phyloP scores from a whole-genome alignment of 148 eudicot genomes.

The Dysphania ambrosioides region DNA sequence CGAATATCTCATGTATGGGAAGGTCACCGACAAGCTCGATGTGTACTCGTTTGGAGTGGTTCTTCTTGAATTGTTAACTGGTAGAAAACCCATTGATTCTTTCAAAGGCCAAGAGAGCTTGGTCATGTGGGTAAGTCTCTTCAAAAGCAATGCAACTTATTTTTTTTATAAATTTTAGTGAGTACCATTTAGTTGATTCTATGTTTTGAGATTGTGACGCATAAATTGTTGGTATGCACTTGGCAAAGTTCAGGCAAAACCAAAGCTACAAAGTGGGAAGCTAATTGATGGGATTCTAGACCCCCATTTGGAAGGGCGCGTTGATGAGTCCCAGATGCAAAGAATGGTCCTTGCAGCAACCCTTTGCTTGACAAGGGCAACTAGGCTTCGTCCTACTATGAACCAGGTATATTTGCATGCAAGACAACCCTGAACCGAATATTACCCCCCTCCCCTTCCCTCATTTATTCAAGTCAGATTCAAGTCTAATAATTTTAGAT shows the following conservation, averaged over 20 bases:
- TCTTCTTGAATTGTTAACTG: constrained; percentile 79
- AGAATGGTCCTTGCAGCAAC: constrained; percentile 79
- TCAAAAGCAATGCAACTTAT: neutral
- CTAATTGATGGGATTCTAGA: constrained; percentile 51
- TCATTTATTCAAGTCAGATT: no score
- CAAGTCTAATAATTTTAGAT: no score
- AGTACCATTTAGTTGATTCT: neutral
- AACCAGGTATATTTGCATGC: constrained; percentile 46
- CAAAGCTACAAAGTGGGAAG: constrained; percentile 60
- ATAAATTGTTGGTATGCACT: neutral
- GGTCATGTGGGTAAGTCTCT: constrained; percentile 84
- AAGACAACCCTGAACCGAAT: no score
- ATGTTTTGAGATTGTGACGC: neutral
- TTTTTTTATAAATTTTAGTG: no score
- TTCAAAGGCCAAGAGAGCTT: constrained; percentile 75
- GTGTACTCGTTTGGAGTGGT: constrained; percentile 94
- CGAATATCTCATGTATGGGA: constrained; percentile 95
- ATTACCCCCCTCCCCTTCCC: no score
- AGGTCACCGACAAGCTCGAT: constrained; percentile 87
- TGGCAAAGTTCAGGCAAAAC: constrained; percentile 70
- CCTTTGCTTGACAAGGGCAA: constrained; percentile 73
- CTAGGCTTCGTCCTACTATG: constrained; percentile 83
- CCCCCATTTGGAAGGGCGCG: constrained; percentile 42
- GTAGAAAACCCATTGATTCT: constrained; percentile 70
- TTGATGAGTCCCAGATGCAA: constrained; percentile 54